Base-by-base conservation (phyloP, 768 basidiomycete genomes). In the Lactarius psammicola region DNA sequence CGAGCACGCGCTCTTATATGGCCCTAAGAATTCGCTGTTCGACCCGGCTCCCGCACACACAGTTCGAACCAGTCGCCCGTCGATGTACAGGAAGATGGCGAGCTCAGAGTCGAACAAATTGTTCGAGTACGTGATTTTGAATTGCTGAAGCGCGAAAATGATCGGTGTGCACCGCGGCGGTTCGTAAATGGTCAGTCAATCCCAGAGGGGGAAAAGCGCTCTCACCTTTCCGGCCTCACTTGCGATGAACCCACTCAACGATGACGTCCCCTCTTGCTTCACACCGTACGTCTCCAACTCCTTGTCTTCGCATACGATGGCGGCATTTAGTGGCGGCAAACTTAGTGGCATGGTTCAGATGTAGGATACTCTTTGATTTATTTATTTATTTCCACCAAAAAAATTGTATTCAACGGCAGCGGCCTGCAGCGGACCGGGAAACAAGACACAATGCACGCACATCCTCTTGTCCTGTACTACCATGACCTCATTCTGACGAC, bases 181-280 rank as follows among this genome's bases (percentile, higher is more conserved):
- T 38, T 38, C 42, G 20, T 20, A 42, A 42, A 2, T n/a, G 18
- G 15, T 38, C 28, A 1, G 9, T n/a, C n/a, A n/a, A n/a, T 30
- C 31, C 15, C 11, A 13, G 5, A 7, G 31, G 7, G 7, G 7
- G 7, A n/a, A 33, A 10, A 17, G 18, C 30, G 15, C 46, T 26
- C 44, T 42, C 42, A 66, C 65, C 55, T 66, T 66, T 9, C 65
- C 60, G 20, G 60, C 55, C 36, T 66, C 60, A 36, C 65, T 66
- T 26, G 65, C 65, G 11, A 66, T 44, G 33, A 57, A 62, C 1
- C 46, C 65, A 18, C 18, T 57, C 20, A 61, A 4, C 3, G 55
- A 38, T 4, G 44, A 56, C 6, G 46, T 54, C 15, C 58, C 33
- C 8, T 57, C 65, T 8, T 40, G 55, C n/a, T 51, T 49, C n/a